These are phyloP conservation scores for Yamadazyma phyllophila DNA, from an alignment of 805 yeast genomes.

Conservation along the genomic window DNA sequence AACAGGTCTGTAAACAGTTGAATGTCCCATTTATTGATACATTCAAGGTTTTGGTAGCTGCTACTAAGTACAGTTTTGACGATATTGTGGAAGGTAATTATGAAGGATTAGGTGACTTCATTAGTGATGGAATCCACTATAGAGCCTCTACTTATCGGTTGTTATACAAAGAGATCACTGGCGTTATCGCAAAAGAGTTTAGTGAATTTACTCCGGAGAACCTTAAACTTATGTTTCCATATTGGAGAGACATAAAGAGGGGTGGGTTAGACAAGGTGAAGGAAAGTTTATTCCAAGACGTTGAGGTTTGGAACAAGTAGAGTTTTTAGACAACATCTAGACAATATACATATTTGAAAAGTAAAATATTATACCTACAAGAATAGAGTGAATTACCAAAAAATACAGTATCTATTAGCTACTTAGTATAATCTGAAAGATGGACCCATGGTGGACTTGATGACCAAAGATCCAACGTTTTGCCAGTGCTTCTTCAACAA, in stretches of 20 bases:
- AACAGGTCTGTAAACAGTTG: constrained; percentile 42
- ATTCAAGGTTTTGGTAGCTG: constrained; percentile 40
- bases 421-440: constrained; percentile 97
- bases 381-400: not conserved
- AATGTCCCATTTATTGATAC: constrained; percentile 59
- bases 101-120: constrained; percentile 13
- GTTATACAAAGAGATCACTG: constrained; percentile 43
- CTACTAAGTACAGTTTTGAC: constrained; percentile 34
- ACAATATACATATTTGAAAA: too few species aligned
- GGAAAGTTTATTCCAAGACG: not conserved
- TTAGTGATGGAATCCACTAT: constrained; percentile 60
- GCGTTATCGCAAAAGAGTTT: constrained; percentile 36
- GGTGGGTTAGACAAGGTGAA: not conserved
- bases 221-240: constrained; percentile 2
- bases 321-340: too few species aligned
- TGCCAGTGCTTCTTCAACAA: constrained; percentile 99
- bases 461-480: constrained; percentile 98
- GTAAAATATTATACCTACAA: not conserved
- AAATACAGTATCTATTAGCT: constrained; percentile 1
- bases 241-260: not conserved
- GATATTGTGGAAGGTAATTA: constrained; percentile 38
- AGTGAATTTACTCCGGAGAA: constrained; percentile 10
- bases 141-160: constrained; percentile 52
- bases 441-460: constrained; percentile 99
- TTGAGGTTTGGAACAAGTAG: not conserved